Conservation (phyloP, 1,139 yeast genomes). For the Eremothecium coryli region DNA sequence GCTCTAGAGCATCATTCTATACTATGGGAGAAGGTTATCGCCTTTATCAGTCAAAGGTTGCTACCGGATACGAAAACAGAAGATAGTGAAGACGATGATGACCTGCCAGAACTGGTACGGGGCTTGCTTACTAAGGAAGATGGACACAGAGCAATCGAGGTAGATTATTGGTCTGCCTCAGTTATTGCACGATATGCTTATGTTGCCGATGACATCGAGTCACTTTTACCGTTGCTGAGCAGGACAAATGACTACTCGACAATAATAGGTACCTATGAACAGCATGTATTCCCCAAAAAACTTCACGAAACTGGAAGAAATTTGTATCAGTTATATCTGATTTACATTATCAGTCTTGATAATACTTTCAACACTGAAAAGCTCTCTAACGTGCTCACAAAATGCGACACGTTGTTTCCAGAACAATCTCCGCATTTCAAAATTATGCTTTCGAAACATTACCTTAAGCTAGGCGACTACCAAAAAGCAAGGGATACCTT, state of each 20-base stretch:
- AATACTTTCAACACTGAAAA: slow-evolving; percentile 14
- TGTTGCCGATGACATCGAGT: slow-evolving; percentile 11
- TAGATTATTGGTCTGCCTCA: slow-evolving; percentile 24
- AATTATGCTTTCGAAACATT: slow-evolving; percentile 43
- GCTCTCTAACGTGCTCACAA: slow-evolving; percentile 33
- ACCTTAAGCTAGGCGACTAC: slow-evolving; percentile 33
- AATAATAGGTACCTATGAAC: slow-evolving; percentile 23
- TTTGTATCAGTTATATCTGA: slow-evolving; percentile 38
- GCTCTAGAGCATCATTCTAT: slow-evolving; percentile 45
- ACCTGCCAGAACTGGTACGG: slow-evolving; percentile 9
- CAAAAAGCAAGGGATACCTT: slow-evolving; percentile 39
- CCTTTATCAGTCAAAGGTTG: slow-evolving; percentile 38
- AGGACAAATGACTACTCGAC: slow-evolving; percentile 22
- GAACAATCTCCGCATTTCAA: slow-evolving; percentile 51
- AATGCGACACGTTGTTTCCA: slow-evolving; percentile 43
- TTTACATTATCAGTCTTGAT: slow-evolving; percentile 40
- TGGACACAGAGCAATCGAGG: slow-evolving; percentile 2
- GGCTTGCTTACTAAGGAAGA: slow-evolving; percentile 1
- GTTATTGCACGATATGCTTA: slow-evolving; percentile 26
- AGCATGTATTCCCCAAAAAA: slow-evolving; percentile 28
- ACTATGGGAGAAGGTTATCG: slow-evolving; percentile 48
- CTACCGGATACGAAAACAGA: slow-evolving; percentile 19
- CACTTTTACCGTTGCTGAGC: slow-evolving; percentile 26
- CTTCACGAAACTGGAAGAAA: slow-evolving; percentile 32
- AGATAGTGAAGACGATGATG: slow-evolving; percentile 28